Evolutionary conservation across 1,284 basidiomycete genomes (phyloP), one percentile per base, ranked within the genome.

Genomic region (Ustilago curta): DNA sequence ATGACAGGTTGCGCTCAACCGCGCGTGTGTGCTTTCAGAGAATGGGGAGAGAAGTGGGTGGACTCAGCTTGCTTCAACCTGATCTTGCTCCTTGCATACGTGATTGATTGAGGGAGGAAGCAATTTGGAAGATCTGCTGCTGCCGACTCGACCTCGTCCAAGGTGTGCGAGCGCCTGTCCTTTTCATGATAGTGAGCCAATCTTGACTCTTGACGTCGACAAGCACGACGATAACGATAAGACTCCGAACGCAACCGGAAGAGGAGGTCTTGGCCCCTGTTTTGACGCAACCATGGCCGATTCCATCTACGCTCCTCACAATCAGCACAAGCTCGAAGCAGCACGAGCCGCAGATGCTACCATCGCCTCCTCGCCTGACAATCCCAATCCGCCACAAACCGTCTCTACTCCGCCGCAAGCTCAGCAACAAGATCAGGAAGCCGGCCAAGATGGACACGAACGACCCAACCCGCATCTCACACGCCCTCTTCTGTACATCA

Each of bases 291-390:
- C 19, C 45, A 78, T 78, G 76, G 52, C 76, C 43, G 76, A 78
- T 52, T 76, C 73, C n/a, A 78, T 78, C 60, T 78, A 78, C 52
- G 76, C 76, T 2, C 76, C 76, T 0, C 68, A 77, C 42, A 77
- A 77, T 42, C 60, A 75, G 52, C 50, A 58, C 43, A 68, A 65
- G 67, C 67, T 73, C 55, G 37, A 73, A 21, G 74, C 65, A 14
- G 49, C 57, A 8, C 67, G 58, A 45, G 59, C 67, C 29, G 63
- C 62, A 4, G 40, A 64, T 29, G 49, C 51, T 19, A 45, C 48
- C 23, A 27, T 35, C 7, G 39, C 59, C 8, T 16, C 42, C 25
- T 27, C 43, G 4, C 42, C 48, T n/a, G 39, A 44, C n/a, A 47
- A 45, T 35, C 29, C 51, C 35, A 12, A 51, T 25, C 9, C 27